Evolutionary conservation across 2,329 filamentous ascomycete genomes (phyloP).

Genomic region (Albifimbria verrucaria): DNA sequence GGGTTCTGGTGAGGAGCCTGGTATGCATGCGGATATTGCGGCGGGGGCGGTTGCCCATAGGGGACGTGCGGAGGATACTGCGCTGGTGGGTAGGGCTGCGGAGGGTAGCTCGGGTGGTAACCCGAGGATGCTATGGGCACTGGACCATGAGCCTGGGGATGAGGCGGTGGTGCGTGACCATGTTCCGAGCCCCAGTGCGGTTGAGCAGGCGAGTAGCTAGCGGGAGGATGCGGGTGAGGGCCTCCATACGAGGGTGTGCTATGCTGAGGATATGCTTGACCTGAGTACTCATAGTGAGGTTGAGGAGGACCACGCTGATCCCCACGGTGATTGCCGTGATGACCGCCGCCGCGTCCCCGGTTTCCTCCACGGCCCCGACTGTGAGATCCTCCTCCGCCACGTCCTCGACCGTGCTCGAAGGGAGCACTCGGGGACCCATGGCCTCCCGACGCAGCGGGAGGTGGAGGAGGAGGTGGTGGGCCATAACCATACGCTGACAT

Average conservation of each 20-base stretch:
- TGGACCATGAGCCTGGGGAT: conserved; percentile 42
- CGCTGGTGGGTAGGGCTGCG: conserved; percentile 46
- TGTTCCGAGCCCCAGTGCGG: conserved; percentile 41
- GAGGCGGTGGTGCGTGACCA: conserved; percentile 28
- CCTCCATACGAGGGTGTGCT: conserved; percentile 24
- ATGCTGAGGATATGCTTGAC: conserved; percentile 33
- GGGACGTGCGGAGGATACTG: conserved; percentile 42
- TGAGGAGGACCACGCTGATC: conserved; percentile 36
- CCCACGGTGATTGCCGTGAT: conserved; percentile 34
- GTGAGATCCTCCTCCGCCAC: conserved; percentile 33
- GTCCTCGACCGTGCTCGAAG: conserved; percentile 30
- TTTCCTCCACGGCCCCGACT: conserved; percentile 11
- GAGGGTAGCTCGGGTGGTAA: conserved; percentile 58
- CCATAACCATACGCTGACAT: conserved; percentile 54
- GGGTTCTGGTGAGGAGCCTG: conserved; percentile 30
- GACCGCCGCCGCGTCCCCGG: conserved; percentile 38
- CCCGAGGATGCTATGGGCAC: conserved; percentile 49
- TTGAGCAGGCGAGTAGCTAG: conserved; percentile 34
- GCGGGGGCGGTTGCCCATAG: conserved; percentile 38
- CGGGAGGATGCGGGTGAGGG: conserved; percentile 34
- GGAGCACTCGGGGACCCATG: conserved; percentile 37
- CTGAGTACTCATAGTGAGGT: conserved; percentile 40
- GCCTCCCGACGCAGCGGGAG: conserved; percentile 28
- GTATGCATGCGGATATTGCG: conserved; percentile 34
- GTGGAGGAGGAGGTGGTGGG: conserved; percentile 49